These are phyloP conservation scores for Colletotrichum spaethianum DNA, from an alignment of 2,329 filamentous ascomycete genomes.

Conservation along the genomic window DNA sequence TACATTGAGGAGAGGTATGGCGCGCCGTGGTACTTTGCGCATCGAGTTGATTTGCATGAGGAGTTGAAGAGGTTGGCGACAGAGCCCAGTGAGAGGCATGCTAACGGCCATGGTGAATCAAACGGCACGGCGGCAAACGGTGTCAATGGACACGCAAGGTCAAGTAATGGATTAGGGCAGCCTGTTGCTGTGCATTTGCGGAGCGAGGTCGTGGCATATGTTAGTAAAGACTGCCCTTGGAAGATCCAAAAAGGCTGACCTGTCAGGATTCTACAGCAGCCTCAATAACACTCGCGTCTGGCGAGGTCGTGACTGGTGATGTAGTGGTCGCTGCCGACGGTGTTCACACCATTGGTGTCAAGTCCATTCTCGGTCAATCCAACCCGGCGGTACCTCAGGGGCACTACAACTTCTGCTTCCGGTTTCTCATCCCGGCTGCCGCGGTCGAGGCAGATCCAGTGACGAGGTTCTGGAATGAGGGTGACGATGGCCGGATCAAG, in stretches of 20 bases:
- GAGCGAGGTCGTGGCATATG: conserved; percentile 47
- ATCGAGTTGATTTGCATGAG: conserved; percentile 58
- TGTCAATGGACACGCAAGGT: background rate
- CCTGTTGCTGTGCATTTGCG: conserved; percentile 46
- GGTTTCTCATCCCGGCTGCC: conserved; percentile 52
- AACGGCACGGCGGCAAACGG: too few species aligned
- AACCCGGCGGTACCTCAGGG: conserved; percentile 47
- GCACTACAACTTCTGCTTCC: conserved; percentile 52
- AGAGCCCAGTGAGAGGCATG: conserved; percentile 32
- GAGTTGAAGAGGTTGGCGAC: conserved; percentile 53
- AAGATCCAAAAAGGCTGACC: background rate
- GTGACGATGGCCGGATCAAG: conserved; percentile 43
- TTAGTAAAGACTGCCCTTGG: conserved; percentile 36
- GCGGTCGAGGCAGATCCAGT: conserved; percentile 49
- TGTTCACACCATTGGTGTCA: conserved; percentile 52
- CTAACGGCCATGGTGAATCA: too few species aligned
- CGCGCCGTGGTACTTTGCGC: conserved; percentile 51
- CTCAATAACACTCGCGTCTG: conserved; percentile 49
- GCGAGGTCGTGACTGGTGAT: conserved; percentile 50
- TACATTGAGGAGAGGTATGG: conserved; percentile 46
- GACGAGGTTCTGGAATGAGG: conserved; percentile 50
- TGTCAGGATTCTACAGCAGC: conserved; percentile 45
- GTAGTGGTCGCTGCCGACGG: conserved; percentile 62
- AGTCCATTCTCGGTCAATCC: conserved; percentile 47
- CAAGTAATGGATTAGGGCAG: conserved; percentile 40